Base-by-base conservation (phyloP, 768 basidiomycete species). In the Boletus barrowsii region DNA sequence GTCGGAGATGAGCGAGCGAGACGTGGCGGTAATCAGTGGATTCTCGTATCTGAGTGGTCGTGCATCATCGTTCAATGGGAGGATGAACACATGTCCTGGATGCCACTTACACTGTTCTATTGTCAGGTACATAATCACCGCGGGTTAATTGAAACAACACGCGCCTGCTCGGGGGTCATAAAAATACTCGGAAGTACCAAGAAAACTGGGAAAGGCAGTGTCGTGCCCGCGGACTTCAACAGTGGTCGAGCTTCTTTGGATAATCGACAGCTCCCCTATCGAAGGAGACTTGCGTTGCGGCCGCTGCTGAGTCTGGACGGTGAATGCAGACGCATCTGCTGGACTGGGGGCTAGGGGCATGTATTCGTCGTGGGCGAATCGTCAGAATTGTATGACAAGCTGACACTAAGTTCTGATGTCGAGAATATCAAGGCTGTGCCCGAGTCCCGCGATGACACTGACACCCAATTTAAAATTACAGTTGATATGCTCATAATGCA, bases 161-260 rank as follows among this genome's bases (percentile, higher is more conserved):
- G 65, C 62, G 82, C 87, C 78, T 56, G 89, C 89, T 65, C 80
- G 83, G 18, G 83, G 60, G 68, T 91, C 89, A 61, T 90, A 91
- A 59, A 85, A 82, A 48, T 79, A 76, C 58, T 82, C 81, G 0
- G 87, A 71, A 6, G 76, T 72, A 43, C 80, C 82, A 47, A 78
- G 73, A 35, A 84, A 76, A 13, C 75, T 68, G 3, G 79, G 72
- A 39, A 68, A 69, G 18, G 66, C 52, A 15, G 63, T 47, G 13
- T 85, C 85, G 39, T 81, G 79, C 55, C 84, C 79, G 62, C 88
- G 86, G 29, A 89, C 81, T 55, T 90, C 85, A 10, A 87, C 69
- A 15, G 87, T 82, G 2, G 83, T 83, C 4, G 81, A 71, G 37
- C 83, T 79, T 54, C 62, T 79, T 62, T 62, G 79, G 71, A 65